Evolutionary conservation across 2,329 filamentous ascomycete genomes (phyloP), one percentile per base, ranked within the genome.

Genomic region (Aspergillus pseudotamarii): DNA sequence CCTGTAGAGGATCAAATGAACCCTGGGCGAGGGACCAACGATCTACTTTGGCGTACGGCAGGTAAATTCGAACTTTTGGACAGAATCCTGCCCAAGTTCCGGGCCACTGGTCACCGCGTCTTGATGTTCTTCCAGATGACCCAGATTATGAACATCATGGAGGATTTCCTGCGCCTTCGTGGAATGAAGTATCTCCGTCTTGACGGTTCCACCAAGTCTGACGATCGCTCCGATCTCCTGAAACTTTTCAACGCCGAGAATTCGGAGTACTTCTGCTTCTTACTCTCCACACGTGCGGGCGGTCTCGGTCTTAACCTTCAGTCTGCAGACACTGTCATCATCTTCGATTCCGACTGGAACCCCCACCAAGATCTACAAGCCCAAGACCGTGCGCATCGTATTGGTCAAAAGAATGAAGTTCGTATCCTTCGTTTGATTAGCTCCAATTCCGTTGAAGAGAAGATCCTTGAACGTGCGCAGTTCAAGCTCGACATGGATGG

Each of bases 91-190:
- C 95, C 95, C 54, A 99, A 99, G 80, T 98, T 99, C 79, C 88
- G 92, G 71, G 89, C 86, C 3, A 94, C 92, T 1, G 93, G 93
- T 19, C 95, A 99, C 87, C 91, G 95, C 79, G 93, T 98, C 32
- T 85, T 99, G 77, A 98, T 99, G 91, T 99, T 99, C 86, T 99
- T 99, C 85, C 95, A 99, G 78, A 99, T 99, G 95, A 99, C 95
- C 4, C 94, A 96, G 66, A 99, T 99, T 76, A 99, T 99, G 95
- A 97, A 99, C 80, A 99, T 99, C 74, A 98, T 99, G 95, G 95
- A 99, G 72, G 95, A 99, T 77, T 99, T 96, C 77, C 81, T 99
- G 66, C 90, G 94, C 4, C 90, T 93, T 73, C 88, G 92, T 68
- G 91, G 90, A 54, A 85, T 97, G 69, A 86, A 91, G 73, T 99